Conservation (phyloP, 768 basidiomycete genomes). For the Lentinus tigrinus region DNA sequence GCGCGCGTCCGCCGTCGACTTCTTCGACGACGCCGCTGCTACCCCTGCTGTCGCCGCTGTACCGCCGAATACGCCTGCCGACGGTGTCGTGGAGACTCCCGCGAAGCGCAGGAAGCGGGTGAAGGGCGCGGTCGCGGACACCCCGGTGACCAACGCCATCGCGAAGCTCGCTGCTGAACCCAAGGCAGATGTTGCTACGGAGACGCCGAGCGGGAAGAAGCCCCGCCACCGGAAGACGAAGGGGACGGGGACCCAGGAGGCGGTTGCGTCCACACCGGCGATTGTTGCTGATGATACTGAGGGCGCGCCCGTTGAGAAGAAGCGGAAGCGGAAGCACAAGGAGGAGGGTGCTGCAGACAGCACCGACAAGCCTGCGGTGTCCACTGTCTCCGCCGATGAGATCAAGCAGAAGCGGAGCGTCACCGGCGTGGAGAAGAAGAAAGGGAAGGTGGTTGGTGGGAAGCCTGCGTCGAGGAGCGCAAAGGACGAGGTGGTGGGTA, state of each 20-base stretch:
- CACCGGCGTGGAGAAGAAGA: slow-evolving; percentile 55
- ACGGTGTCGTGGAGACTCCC: slow-evolving; percentile 17
- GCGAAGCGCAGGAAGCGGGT: slow-evolving; percentile 22
- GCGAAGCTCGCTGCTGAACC: slow-evolving; percentile 15
- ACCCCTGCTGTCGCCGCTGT: slow-evolving; percentile 4
- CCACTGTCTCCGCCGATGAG: slow-evolving; percentile 32
- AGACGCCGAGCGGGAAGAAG: slow-evolving; percentile 12
- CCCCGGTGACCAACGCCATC: slow-evolving; percentile 17
- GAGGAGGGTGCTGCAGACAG: slow-evolving; percentile 6
- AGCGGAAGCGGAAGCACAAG: slow-evolving; percentile 16
- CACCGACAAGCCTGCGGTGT: slow-evolving; percentile 7
- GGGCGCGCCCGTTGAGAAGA: not conserved
- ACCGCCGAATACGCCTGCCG: slow-evolving; percentile 27
- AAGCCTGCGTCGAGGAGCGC: slow-evolving; percentile 45
- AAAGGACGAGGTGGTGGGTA: slow-evolving; percentile 56
- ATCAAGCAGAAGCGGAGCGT: slow-evolving; percentile 52
- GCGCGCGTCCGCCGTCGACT: slow-evolving; percentile 26
- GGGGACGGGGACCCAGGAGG: slow-evolving; percentile 4
- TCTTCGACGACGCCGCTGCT: slow-evolving; percentile 22
- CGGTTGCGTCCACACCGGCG: slow-evolving; percentile 5
- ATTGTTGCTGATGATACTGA: not conserved
- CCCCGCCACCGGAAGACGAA: slow-evolving; percentile 13
- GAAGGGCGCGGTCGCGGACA: slow-evolving; percentile 14
- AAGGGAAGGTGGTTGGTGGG: slow-evolving; percentile 39
- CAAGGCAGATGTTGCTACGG: not conserved